Evolutionary conservation across 1,284 basidiomycete species (phyloP).

Genomic region (Crucibulum parvulum): DNA sequence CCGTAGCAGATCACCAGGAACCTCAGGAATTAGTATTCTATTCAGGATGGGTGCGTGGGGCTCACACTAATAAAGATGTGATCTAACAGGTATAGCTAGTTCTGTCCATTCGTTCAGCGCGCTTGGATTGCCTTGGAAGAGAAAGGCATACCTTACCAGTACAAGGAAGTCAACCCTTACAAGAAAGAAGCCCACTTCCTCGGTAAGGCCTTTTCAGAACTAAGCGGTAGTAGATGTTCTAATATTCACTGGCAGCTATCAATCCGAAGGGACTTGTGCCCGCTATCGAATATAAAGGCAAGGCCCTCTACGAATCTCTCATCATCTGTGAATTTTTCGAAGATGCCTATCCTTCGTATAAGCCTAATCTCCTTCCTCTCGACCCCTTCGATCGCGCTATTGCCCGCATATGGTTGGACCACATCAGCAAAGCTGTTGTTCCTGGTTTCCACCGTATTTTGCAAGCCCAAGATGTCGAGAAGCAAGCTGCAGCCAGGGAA

Average conservation of each 20-base stretch:
- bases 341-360: conserved; percentile 56
- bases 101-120: conserved; percentile 76
- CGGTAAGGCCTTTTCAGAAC: conserved; percentile 34
- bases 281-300: conserved; percentile 61
- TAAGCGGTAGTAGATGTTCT: background rate
- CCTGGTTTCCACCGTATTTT: conserved; percentile 61
- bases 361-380: conserved; percentile 51
- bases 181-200: conserved; percentile 71
- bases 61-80: background rate
- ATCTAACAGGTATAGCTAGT: conserved; percentile 39
- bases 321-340: conserved; percentile 69
- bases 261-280: conserved; percentile 78
- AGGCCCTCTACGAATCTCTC: conserved; percentile 66
- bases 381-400: conserved; percentile 58
- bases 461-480: conserved; percentile 57
- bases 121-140: conserved; percentile 76
- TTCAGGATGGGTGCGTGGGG: conserved; percentile 59
- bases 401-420: conserved; percentile 61
- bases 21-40: conserved; percentile 66
- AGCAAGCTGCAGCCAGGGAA: conserved; percentile 50
- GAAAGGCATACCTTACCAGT: conserved; percentile 67
- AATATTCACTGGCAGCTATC: conserved; percentile 43
- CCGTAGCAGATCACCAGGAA: conserved; percentile 55
- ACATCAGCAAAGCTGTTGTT: conserved; percentile 55
- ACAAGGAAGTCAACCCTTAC: conserved; percentile 75